phyloP scores from a whole-genome alignment of 2,329 filamentous ascomycete genomes.

The Biscogniauxia marginata region DNA sequence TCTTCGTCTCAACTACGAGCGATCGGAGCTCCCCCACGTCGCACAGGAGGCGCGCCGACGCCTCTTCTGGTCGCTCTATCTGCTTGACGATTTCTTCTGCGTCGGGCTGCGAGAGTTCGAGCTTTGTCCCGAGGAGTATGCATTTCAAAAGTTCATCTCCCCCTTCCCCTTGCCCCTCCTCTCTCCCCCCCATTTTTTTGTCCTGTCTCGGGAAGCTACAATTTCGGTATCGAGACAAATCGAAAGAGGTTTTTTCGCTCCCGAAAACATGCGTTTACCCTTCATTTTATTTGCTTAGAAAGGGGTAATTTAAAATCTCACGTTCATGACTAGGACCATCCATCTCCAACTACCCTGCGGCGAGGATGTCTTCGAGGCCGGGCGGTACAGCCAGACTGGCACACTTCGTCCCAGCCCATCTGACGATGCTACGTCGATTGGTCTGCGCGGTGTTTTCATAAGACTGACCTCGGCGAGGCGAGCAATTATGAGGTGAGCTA shows the following conservation, averaged over 20 bases:
- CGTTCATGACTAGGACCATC: no score
- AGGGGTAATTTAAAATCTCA: no score
- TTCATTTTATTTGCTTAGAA: no score
- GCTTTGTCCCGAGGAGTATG: conserved; percentile 39
- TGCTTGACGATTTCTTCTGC: conserved; percentile 41
- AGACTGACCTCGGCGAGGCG: conserved; percentile 27
- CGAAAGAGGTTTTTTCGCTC: no score
- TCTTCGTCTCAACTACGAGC: conserved; percentile 41
- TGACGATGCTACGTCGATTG: conserved; percentile 12
- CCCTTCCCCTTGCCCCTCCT: no score
- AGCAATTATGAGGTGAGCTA: conserved; percentile 29
- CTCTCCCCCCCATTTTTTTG: no score
- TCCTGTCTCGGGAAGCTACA: no score
- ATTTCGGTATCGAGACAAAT: no score
- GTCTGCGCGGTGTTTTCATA: conserved; percentile 26
- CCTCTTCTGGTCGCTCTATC: conserved; percentile 41
- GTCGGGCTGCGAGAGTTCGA: conserved; percentile 42
- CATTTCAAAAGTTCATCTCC: no score
- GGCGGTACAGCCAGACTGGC: conserved; percentile 22
- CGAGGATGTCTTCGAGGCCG: conserved; percentile 34
- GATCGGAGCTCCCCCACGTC: conserved; percentile 31
- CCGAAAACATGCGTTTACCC: no score
- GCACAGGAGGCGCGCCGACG: conserved; percentile 39
- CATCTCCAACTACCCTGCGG: conserved; percentile 38
- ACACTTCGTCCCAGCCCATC: conserved; percentile 19